A percentile compares a stretch with the other conserved stretches of the same genome.
Evolutionary conservation across 768 basidiomycete genomes (phyloP).

Genomic region (Russula lepida): DNA sequence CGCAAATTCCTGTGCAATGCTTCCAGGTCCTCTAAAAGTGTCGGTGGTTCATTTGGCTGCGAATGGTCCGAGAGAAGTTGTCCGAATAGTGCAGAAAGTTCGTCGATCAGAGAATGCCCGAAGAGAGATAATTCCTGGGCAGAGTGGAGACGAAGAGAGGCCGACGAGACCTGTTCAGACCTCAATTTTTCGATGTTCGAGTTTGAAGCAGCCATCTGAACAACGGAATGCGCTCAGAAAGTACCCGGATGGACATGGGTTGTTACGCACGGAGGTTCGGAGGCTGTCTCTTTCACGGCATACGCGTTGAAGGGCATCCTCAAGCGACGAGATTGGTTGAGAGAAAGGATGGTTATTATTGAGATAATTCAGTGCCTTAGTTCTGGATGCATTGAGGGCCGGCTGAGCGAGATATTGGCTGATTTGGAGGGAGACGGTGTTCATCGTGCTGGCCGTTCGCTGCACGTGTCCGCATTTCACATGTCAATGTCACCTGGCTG

Average conservation of each 20-base stretch:
- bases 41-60: conserved; percentile 42
- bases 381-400: conserved; percentile 29
- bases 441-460: background rate
- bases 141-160: conserved; percentile 44
- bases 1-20: conserved; percentile 66
- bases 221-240: conserved; percentile 37
- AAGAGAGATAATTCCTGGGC: conserved; percentile 71
- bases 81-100: conserved; percentile 56
- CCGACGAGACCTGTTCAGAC: conserved; percentile 38
- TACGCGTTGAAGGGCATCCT: conserved; percentile 40
- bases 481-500: background rate
- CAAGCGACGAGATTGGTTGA: conserved; percentile 31
- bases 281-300: conserved; percentile 26
- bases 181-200: conserved; percentile 40
- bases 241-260: conserved; percentile 6
- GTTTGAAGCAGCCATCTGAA: conserved; percentile 52
- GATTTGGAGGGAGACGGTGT: conserved; percentile 33
- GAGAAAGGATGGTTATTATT: conserved; percentile 41
- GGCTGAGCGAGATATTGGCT: conserved; percentile 44
- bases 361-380: conserved; percentile 32
- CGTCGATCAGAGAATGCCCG: conserved; percentile 70
- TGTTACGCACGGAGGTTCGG: conserved; percentile 25
- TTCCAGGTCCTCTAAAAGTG: conserved; percentile 77
- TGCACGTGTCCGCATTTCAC: conserved; percentile 3
- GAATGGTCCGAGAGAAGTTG: conserved; percentile 53